Base-by-base conservation (phyloP, 495 filamentous ascomycete genomes). In the Sordaria brevicollis region DNA sequence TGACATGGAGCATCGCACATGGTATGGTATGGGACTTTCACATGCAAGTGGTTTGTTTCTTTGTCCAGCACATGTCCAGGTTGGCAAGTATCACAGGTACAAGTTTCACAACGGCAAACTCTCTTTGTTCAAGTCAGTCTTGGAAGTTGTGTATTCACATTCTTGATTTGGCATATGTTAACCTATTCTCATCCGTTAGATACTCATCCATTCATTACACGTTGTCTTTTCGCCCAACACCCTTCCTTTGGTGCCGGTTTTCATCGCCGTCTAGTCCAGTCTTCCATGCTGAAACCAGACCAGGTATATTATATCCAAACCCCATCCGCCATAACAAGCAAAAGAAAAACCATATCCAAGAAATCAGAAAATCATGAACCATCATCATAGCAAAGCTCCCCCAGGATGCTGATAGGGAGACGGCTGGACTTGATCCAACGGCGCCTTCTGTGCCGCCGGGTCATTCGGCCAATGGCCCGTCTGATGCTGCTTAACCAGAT, bases 371-470 rank as follows among this genome's bases (percentile, higher is more conserved):
- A 41, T 0, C 39, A 19, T 41, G 17, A 41, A 41, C n/a, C 17
- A n/a, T n/a, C 21, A 29, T 54, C 43, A 54, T 21, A 49, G 8
- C 41, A 1, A 10, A 29, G 49, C 2, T 0, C 49, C 49, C 2
- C 49, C 21, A 15, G 49, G 49, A 57, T 57, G 49, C 11, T 57
- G 49, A 29, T 29, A 57, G 15, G 49, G 49, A 35, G 49, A 65
- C 13, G 54, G 38, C 70, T 72, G 71, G 25, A 76, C 71, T 69
- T 73, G 65, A 4, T 68, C 36, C 57, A 75, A 37, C 66, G 75
- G 73, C n/a, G 71, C 75, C 21, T n/a, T 7, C 73, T 75, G 75
- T 57, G 68, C 67, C 10, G 74, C 71, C 43, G 19, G 68, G 21
- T 68, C 57, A 38, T 70, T 67, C 2, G 25, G 29, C 62, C 31